phyloP scores from a whole-genome alignment of 306 rosid species.

The Cyclanthera cordifolia region DNA sequence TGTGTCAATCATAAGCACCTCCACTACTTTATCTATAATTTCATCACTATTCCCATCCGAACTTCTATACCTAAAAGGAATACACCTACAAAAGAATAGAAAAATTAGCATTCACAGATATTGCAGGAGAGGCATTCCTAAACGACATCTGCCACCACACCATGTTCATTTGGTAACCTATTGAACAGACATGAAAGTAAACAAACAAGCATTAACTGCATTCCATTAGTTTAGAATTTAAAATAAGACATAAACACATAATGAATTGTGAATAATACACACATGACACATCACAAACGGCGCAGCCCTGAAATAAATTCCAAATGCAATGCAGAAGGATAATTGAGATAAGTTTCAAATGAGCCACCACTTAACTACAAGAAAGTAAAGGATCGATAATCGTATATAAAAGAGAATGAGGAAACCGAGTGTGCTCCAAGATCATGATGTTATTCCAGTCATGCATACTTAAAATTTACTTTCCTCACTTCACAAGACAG shows the following conservation, averaged over 20 bases:
- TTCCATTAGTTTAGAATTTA: neutral
- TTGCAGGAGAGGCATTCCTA: neutral
- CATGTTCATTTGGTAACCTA: neutral
- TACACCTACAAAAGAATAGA: constrained; percentile 30
- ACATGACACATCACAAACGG: neutral
- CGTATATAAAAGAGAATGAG: neutral
- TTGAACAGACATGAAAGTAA: neutral
- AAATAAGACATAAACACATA: neutral
- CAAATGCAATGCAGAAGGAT: neutral
- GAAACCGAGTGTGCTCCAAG: neutral
- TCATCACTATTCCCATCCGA: constrained; percentile 18
- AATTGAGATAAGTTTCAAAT: neutral
- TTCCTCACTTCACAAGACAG: neutral
- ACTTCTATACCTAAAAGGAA: constrained; percentile 39
- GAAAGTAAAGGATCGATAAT: neutral
- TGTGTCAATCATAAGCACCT: constrained; percentile 51
- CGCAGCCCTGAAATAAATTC: neutral
- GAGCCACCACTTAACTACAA: neutral
- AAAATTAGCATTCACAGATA: neutral
- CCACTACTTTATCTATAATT: constrained; percentile 28
- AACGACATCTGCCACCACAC: neutral
- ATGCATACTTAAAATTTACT: neutral
- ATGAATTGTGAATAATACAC: neutral
- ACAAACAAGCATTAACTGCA: neutral
- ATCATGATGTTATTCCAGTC: neutral